Evolutionary conservation across 2,329 filamentous ascomycete genomes (phyloP), one percentile per base, ranked within the genome.

Genomic region (Colletotrichum euphorbiae): DNA sequence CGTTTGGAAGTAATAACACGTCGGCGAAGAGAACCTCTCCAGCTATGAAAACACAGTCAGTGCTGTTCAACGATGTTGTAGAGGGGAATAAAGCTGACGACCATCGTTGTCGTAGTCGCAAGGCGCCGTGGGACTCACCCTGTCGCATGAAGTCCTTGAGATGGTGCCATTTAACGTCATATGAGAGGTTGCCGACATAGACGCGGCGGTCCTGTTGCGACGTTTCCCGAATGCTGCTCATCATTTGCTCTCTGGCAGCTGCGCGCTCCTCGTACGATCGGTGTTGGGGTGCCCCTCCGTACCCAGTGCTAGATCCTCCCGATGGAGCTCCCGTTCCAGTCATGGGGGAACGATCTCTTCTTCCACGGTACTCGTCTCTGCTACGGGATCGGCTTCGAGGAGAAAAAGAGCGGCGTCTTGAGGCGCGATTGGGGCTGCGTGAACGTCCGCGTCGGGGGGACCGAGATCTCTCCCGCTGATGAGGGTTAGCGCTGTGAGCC

Each of bases 111-210:
- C 13, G n/a, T 6, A 15, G 7, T 8, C n/a, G 19, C 17, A 74
- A 71, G n/a, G 38, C 42, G 48, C 17, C 38, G 58, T 42, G 17
- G 48, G 55, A 82, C 91, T 85, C 86, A 98, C 96, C 95, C 90
- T 97, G 93, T 89, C 96, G 92, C 96, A 99, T 99, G 80, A 98
- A 98, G 85, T 99, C 96, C 86, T 99, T 99, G 71, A 99, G 89
- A 78, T 98, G 96, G 85, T 98, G 95, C 96, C 96, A 99, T 86
- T 99, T 99, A 80, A 99, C 96, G 86, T 99, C 96, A 85, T 99
- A 99, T 56, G 94, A 96, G 75, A 99, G 88, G 80, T 99, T 99
- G 82, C 96, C 96, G 80, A 99, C 96, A 80, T 99, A 99, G 89
- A 99, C 96, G 74, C 96, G 94, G 78, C 96, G 95, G 87, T 99